Evolutionary conservation across 1,284 basidiomycete genomes (phyloP).

Genomic region (Apiotrichum akiyoshidainum): DNA sequence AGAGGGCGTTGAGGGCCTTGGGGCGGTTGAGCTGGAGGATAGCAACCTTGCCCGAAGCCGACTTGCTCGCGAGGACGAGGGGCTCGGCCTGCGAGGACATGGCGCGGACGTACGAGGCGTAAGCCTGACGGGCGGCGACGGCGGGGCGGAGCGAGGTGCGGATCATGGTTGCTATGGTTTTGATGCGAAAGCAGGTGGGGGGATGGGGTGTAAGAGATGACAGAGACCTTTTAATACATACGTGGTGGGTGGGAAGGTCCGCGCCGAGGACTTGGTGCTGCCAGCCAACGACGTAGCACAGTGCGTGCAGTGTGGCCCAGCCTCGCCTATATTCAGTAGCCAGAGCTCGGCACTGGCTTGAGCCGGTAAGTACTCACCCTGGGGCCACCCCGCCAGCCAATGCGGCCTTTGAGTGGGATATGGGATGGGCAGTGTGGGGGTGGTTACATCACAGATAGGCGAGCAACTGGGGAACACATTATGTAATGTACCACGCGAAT

Average conservation of each 20-base stretch:
- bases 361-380: no score
- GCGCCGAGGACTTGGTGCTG: not conserved
- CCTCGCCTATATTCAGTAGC: not conserved
- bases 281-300: no score
- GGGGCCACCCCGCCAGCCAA: no score
- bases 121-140: slow-evolving; percentile 18
- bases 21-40: slow-evolving; percentile 94
- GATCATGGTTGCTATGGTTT: slow-evolving; percentile 12
- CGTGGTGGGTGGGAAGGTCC: not conserved
- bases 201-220: no score
- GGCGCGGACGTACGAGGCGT: slow-evolving; percentile 24
- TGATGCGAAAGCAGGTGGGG: not conserved
- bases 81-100: slow-evolving; percentile 41
- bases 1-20: slow-evolving; percentile 91
- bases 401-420: no score
- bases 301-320: not conserved
- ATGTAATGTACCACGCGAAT: no score
- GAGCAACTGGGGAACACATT: no score
- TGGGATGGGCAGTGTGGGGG: no score
- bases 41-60: slow-evolving; percentile 59
- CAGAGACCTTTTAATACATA: not conserved
- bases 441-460: no score
- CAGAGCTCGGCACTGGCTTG: no score
- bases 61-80: slow-evolving; percentile 45
- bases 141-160: slow-evolving; percentile 21